phyloP scores from a whole-genome alignment of 495 filamentous ascomycete species.

The Penicillium egyptiacum region DNA sequence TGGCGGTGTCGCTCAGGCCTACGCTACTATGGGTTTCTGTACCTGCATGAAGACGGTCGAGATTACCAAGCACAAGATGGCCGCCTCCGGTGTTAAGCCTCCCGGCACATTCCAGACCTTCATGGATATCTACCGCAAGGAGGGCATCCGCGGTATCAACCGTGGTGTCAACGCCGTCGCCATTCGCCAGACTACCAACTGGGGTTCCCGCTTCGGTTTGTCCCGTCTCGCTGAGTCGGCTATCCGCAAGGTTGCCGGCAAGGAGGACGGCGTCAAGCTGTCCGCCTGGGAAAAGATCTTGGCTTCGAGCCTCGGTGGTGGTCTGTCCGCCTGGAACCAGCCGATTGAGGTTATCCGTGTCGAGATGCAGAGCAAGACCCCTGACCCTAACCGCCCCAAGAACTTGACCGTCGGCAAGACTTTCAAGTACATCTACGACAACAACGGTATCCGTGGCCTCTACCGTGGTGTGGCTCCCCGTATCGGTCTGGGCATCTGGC shows the following conservation, averaged over 20 bases:
- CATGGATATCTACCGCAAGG: conserved; percentile 92
- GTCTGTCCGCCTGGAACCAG: conserved; percentile 97
- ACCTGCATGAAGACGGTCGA: conserved; percentile 99
- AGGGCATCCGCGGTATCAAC: conserved; percentile 97
- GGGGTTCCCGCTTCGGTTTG: conserved; percentile 94
- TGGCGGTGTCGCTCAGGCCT: conserved; percentile 95
- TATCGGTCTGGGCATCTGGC: conserved; percentile 95
- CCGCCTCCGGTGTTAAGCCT: conserved; percentile 75
- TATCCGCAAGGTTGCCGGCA: conserved; percentile 77
- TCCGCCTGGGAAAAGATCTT: conserved; percentile 82
- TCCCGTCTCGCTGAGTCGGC: conserved; percentile 84
- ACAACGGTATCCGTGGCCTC: conserved; percentile 86
- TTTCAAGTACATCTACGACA: conserved; percentile 86
- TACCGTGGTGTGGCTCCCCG: conserved; percentile 95
- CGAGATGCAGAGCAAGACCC: conserved; percentile 99
- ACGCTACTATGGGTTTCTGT: conserved; percentile 99
- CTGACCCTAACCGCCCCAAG: conserved; percentile 95
- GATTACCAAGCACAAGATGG: conserved; percentile 97
- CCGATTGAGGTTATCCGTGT: conserved; percentile 99
- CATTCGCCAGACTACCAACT: conserved; percentile 98
- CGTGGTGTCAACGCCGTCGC: conserved; percentile 97
- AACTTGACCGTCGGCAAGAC: conserved; percentile 96
- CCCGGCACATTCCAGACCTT: conserved; percentile 89
- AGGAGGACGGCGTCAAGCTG: conserved; percentile 76
- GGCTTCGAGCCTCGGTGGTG: conserved; percentile 85